A percentile compares a stretch with the other conserved stretches of the same genome.
Evolutionary conservation across 306 rosid genomes (phyloP).

Genomic region (Malus domestica): ASM211411v1 NC_041800.1:16082501-16083000

Average conservation of each 20-base stretch:
- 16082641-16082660: background rate
- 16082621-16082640: background rate
- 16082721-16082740: constrained; percentile 80
- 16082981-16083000: constrained; percentile 99
- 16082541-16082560: background rate
- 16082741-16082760: constrained; percentile 80
- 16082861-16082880: background rate
- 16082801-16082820: constrained; percentile 98
- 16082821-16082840: constrained; percentile 14
- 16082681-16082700: constrained; percentile 88
- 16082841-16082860: constrained; percentile 10
- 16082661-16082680: constrained; percentile 51
- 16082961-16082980: constrained; percentile 95
- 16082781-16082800: constrained; percentile 95
- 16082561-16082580: background rate
- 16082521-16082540: background rate
- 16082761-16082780: constrained; percentile 96
- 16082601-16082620: background rate
- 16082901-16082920: background rate
- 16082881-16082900: background rate
- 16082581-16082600: background rate
- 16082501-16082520: background rate
- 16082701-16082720: constrained; percentile 84
- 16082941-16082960: background rate
- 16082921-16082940: background rate